Conservation (phyloP, 495 filamentous ascomycete species). For the Astrocystis sublimbata region DNA sequence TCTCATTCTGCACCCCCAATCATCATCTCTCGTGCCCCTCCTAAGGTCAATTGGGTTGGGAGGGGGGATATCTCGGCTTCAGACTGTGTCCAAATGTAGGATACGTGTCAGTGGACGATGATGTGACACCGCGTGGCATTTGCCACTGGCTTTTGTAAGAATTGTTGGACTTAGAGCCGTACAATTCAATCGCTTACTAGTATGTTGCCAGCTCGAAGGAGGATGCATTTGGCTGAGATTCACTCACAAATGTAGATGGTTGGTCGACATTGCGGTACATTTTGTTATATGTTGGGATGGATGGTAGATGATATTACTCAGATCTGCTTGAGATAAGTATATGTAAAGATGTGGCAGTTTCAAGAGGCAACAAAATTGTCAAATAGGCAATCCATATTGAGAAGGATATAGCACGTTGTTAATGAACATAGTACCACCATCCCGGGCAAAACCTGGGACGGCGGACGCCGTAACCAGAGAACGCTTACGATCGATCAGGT, state of each 20-base stretch:
- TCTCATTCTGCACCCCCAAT: not conserved
- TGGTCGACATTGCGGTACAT: too few relatives aligned
- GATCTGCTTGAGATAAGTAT: too few relatives aligned
- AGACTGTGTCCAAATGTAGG: not conserved
- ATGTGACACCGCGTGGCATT: conserved; percentile 1
- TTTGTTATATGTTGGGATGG: too few relatives aligned
- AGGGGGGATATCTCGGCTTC: not conserved
- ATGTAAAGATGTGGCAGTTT: too few relatives aligned
- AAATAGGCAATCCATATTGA: too few relatives aligned
- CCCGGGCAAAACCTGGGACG: too few relatives aligned
- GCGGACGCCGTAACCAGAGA: conserved; percentile 8
- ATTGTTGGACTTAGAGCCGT: not conserved
- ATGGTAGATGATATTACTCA: too few relatives aligned
- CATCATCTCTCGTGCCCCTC: not conserved
- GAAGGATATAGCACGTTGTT: not conserved
- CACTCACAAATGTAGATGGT: too few relatives aligned
- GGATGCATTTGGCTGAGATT: too few relatives aligned
- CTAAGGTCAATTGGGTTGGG: not conserved
- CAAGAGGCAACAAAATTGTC: too few relatives aligned
- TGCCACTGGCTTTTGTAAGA: not conserved
- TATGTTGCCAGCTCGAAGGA: too few relatives aligned
- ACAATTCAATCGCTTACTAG: too few relatives aligned
- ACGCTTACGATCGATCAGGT: conserved; percentile 10
- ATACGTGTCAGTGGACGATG: not conserved
- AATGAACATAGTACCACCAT: not conserved